Evolutionary conservation across 2,329 filamentous ascomycete genomes (phyloP).

Genomic region (Trichoderma harzianum): DNA sequence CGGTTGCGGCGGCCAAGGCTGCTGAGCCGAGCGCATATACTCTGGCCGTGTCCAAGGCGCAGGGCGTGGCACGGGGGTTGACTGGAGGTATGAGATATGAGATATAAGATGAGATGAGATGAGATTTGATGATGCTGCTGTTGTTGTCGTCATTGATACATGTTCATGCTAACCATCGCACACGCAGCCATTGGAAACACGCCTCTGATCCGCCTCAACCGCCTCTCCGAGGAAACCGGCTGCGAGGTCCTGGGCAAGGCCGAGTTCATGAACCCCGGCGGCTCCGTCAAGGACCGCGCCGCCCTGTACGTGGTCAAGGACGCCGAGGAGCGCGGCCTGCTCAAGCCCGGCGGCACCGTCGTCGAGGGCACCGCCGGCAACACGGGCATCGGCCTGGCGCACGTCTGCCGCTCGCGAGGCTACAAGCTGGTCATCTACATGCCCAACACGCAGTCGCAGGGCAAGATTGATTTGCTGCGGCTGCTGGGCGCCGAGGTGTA

Average conservation of each 20-base stretch:
- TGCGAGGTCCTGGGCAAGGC: conserved; percentile 95
- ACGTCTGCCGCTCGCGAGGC: conserved; percentile 87
- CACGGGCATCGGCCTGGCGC: conserved; percentile 94
- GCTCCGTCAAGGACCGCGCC: conserved; percentile 92
- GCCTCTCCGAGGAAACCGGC: conserved; percentile 82
- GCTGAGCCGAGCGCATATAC: conserved; percentile 55
- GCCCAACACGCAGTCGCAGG: conserved; percentile 97
- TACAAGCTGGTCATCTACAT: conserved; percentile 99
- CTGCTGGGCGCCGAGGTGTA: conserved; percentile 92
- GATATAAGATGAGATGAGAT: conserved; percentile 23
- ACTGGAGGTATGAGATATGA: conserved; percentile 65
- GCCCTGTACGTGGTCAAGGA: conserved; percentile 91
- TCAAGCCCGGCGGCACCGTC: conserved; percentile 85
- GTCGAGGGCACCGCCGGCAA: conserved; percentile 97
- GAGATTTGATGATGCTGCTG: background rate
- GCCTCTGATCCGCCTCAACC: conserved; percentile 85
- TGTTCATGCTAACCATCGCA: background rate
- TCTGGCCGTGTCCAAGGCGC: conserved; percentile 72
- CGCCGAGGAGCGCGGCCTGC: conserved; percentile 81
- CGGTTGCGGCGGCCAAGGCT: conserved; percentile 49
- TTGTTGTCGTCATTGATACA: too few relatives aligned
- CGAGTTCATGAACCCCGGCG: conserved; percentile 98
- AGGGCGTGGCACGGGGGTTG: conserved; percentile 74
- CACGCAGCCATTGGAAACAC: conserved; percentile 89
- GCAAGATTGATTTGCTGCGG: conserved; percentile 90